Conservation (phyloP, 2,329 filamentous ascomycete genomes). For the Colletotrichum chlorophyti region DNA sequence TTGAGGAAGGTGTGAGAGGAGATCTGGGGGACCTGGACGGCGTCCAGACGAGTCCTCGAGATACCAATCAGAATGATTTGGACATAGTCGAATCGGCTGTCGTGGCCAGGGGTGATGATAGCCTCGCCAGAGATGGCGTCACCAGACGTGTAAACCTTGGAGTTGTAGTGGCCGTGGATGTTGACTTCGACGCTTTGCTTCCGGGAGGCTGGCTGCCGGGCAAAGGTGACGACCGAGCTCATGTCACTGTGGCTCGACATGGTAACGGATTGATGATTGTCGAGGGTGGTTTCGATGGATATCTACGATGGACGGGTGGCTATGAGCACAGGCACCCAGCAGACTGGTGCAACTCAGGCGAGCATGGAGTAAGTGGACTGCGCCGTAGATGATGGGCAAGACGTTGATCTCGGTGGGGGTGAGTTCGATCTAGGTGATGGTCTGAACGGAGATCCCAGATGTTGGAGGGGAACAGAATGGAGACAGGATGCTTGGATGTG, state of each 20-base stretch:
- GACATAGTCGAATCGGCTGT: constrained; percentile 57
- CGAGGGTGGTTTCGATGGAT: neutral
- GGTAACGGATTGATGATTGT: neutral
- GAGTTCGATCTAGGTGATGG: constrained; percentile 1
- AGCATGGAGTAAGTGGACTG: constrained; percentile 1
- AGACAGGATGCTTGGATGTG: neutral
- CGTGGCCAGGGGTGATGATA: constrained; percentile 50
- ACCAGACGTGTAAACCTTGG: constrained; percentile 63
- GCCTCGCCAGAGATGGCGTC: constrained; percentile 58
- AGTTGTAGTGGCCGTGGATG: constrained; percentile 59
- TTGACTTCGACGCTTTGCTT: constrained; percentile 53
- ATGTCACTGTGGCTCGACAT: constrained; percentile 30
- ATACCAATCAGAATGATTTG: constrained; percentile 61
- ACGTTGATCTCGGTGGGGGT: neutral
- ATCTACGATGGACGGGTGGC: neutral
- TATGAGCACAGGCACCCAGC: neutral
- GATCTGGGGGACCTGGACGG: constrained; percentile 54
- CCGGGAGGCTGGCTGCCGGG: constrained; percentile 34
- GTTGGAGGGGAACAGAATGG: constrained; percentile 9
- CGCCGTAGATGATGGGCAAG: neutral
- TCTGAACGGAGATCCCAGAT: constrained; percentile 3
- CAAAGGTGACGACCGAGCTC: constrained; percentile 28
- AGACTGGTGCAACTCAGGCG: neutral
- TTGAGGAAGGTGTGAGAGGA: constrained; percentile 62
- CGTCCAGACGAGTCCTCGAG: constrained; percentile 58